Conservation (phyloP, 139 green algal genomes). For the Coccomyxa sp. region DNA sequence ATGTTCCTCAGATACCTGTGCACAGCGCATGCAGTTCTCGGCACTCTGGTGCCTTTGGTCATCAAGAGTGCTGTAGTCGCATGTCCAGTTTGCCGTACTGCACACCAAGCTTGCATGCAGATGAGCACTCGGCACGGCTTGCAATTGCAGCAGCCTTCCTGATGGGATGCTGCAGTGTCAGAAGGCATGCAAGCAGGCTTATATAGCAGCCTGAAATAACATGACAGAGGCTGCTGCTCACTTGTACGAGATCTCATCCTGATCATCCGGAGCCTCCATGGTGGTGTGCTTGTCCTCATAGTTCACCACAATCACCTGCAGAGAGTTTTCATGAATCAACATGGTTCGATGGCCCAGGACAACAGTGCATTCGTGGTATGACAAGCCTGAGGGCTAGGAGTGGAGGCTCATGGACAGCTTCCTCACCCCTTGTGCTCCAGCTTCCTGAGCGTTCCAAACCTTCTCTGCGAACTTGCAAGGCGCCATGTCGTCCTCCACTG, state of each 20-base stretch:
- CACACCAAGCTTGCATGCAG: too few relatives aligned
- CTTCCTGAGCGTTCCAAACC: constrained; percentile 80
- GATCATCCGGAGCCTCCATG: constrained; percentile 62
- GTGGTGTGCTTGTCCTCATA: constrained; percentile 69
- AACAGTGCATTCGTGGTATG: not conserved
- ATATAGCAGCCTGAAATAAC: too few relatives aligned
- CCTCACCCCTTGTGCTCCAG: constrained; percentile 72
- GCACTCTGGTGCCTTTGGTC: too few relatives aligned
- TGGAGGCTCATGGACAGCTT: not conserved
- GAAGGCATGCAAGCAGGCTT: too few relatives aligned
- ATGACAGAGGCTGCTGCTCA: not conserved
- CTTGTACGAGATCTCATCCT: constrained; percentile 10
- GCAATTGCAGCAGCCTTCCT: too few relatives aligned
- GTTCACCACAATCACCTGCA: constrained; percentile 55
- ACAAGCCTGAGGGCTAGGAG: not conserved
- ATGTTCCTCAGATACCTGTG: constrained; percentile 60
- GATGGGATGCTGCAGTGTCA: too few relatives aligned
- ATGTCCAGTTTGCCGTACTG: too few relatives aligned
- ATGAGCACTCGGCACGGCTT: too few relatives aligned
- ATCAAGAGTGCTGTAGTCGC: too few relatives aligned
- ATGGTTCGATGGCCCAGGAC: not conserved
- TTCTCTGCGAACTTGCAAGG: constrained; percentile 89
- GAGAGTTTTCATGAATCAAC: not conserved
- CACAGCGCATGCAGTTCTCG: too few relatives aligned
- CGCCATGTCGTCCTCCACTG: constrained; percentile 9